Evolutionary conservation across 2,329 filamentous ascomycete genomes (phyloP).

Genomic region (Epicoccum sorghinum): DNA sequence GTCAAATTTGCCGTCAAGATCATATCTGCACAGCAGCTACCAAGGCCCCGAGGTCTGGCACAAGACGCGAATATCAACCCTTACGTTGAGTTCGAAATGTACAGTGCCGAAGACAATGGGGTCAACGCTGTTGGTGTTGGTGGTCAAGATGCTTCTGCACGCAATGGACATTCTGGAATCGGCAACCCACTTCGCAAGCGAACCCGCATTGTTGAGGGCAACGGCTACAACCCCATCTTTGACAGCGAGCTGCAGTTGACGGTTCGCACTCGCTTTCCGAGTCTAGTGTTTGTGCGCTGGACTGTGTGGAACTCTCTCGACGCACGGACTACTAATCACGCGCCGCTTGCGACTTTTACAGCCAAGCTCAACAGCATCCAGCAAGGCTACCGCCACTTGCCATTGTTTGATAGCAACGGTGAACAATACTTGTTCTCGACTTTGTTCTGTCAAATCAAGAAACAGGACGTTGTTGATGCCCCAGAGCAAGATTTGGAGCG

Average conservation of each 20-base stretch:
- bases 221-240: slow-evolving; percentile 93
- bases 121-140: slow-evolving; percentile 73
- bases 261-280: slow-evolving; percentile 91
- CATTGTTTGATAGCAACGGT: slow-evolving; percentile 84
- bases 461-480: slow-evolving; percentile 58
- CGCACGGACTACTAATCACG: slow-evolving; percentile 69
- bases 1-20: slow-evolving; percentile 86
- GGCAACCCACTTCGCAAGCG: slow-evolving; percentile 76
- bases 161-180: slow-evolving; percentile 69
- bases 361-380: slow-evolving; percentile 89
- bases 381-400: slow-evolving; percentile 90
- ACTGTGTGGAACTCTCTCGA: slow-evolving; percentile 87
- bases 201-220: slow-evolving; percentile 81
- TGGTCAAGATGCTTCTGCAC: slow-evolving; percentile 68
- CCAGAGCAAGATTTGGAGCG: slow-evolving; percentile 29
- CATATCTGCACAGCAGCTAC: slow-evolving; percentile 93
- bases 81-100: slow-evolving; percentile 93
- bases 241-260: slow-evolving; percentile 79
- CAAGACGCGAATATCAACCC: slow-evolving; percentile 81
- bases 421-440: slow-evolving; percentile 96
- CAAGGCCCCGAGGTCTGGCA: slow-evolving; percentile 77
- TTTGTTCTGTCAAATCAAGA: slow-evolving; percentile 86
- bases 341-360: slow-evolving; percentile 83
- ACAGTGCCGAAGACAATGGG: slow-evolving; percentile 89
- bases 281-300: slow-evolving; percentile 91